A percentile compares a stretch with the other conserved stretches of the same genome.
Evolutionary conservation across 2,329 filamentous ascomycete genomes (phyloP).

Genomic region (Capronia coronata): DNA sequence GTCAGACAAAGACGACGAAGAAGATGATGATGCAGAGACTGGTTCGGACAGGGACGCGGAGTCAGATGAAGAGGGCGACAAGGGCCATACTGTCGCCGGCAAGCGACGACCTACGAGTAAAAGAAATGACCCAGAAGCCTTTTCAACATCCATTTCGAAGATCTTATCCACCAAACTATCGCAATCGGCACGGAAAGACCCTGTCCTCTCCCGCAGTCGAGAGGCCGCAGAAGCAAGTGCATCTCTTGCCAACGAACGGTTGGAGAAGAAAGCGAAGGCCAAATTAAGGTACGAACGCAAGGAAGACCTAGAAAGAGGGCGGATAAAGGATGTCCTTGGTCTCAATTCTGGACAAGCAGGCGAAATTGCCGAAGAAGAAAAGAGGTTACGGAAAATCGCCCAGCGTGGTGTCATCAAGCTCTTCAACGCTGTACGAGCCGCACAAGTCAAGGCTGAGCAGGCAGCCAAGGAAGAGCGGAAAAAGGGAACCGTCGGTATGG

Average conservation of each 20-base stretch:
- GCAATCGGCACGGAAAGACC: constrained; percentile 72
- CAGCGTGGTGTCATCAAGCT: constrained; percentile 91
- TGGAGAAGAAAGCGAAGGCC: constrained; percentile 74
- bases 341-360: constrained; percentile 50
- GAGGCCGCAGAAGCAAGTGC: constrained; percentile 66
- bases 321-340: constrained; percentile 77
- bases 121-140: constrained; percentile 84
- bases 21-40: constrained; percentile 6
- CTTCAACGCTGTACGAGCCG: constrained; percentile 89
- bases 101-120: constrained; percentile 46
- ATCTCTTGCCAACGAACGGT: constrained; percentile 64
- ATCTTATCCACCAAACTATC: constrained; percentile 87
- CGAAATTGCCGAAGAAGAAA: constrained; percentile 62
- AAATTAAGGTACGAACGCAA: constrained; percentile 76
- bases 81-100: constrained; percentile 37
- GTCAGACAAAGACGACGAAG: constrained; percentile 7
- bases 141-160: constrained; percentile 87
- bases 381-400: constrained; percentile 74
- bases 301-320: constrained; percentile 72
- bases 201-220: constrained; percentile 79
- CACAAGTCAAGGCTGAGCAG: constrained; percentile 83
- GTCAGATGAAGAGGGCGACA: constrained; percentile 35
- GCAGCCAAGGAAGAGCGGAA: constrained; percentile 59
- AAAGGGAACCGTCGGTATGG: constrained; percentile 70
- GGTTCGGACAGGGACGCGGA: constrained; percentile 13